Conservation (phyloP, 2,329 filamentous ascomycete genomes). For the Colletotrichum cuscutae region DNA sequence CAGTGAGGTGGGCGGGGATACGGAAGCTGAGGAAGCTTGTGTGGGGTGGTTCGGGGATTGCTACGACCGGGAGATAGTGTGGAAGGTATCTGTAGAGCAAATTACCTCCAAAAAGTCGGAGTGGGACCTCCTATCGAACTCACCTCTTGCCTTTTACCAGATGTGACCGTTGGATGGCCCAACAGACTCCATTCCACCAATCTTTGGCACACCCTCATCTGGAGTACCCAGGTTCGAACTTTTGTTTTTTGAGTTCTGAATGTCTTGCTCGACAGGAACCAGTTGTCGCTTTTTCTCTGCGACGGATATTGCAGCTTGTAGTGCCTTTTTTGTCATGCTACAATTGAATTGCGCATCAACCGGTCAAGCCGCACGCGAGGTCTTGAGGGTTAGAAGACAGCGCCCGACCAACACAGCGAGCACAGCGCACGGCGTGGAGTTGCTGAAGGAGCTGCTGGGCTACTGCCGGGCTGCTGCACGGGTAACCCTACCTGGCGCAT, state of each 20-base stretch:
- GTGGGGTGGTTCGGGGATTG: not conserved
- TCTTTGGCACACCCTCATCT: slow-evolving; percentile 48
- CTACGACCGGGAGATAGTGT: no score
- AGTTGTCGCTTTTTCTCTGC: not conserved
- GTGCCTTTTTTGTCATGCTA: no score
- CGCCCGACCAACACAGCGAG: not conserved
- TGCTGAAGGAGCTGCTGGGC: no score
- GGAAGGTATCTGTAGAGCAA: slow-evolving; percentile 33
- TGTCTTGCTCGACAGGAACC: not conserved
- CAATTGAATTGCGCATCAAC: not conserved
- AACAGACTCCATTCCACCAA: slow-evolving; percentile 52
- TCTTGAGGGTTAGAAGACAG: no score
- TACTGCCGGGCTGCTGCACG: not conserved
- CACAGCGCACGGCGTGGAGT: not conserved
- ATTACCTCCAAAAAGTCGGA: slow-evolving; percentile 46
- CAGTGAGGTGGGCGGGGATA: slow-evolving; percentile 13
- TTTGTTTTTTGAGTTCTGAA: not conserved
- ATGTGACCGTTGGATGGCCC: slow-evolving; percentile 68
- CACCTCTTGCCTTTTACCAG: slow-evolving; percentile 78
- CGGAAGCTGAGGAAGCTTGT: slow-evolving; percentile 1
- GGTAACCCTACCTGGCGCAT: not conserved
- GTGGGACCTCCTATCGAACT: slow-evolving; percentile 72
- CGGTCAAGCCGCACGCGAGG: no score
- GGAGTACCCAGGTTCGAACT: slow-evolving; percentile 41
- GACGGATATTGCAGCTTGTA: not conserved